Base-by-base conservation (phyloP, 805 yeast species). In the Pichia thaimueangensis region DNA sequence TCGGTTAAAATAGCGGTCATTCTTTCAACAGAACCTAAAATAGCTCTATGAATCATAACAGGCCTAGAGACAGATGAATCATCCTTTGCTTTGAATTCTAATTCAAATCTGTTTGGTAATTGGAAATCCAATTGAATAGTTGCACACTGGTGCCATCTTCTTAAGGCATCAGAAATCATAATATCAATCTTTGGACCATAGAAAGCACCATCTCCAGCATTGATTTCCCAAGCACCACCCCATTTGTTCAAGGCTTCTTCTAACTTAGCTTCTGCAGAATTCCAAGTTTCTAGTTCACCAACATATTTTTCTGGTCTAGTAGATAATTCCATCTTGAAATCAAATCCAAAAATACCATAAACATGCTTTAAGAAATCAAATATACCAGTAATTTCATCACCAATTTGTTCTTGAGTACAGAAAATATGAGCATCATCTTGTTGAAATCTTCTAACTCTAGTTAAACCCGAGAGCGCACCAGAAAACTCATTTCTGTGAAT, bases 41-140 rank as follows among this genome's bases (percentile, higher is more conserved):
- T 87, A 53, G 99, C 99, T 70, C 99, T 86, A 73, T 93, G 99
- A 60, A 93, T 91, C 97, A 93, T 93, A 43, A 93, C 99, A 39
- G 99, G 99, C 67, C 95, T 85, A 10, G 28, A 9, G 12, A 12
- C 76, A 50, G 74, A 71, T n/a, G 62, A 55, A 17, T 68, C 76
- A 50, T 74, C 83, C 68, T 77, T 80, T 38, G 85, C 75, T 69
- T 85, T 83, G 73, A 75, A 93, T 65, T 84, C 88, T 55, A 93
- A 76, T 56, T 85, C 95, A 61, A 93, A 93, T 69, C 98, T 82
- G 57, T 76, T 73, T 52, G 98, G 98, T 59, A 93, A 75, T 74
- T 93, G 98, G 95, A 91, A 93, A 69, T 93, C 98, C 62, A 93
- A 78, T 73, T 93, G 98, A 63, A 93, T 86, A 43, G 98, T 93